Evolutionary conservation across 441 rosid species (phyloP).

Genomic region (Gossypium schwendimanii): DNA sequence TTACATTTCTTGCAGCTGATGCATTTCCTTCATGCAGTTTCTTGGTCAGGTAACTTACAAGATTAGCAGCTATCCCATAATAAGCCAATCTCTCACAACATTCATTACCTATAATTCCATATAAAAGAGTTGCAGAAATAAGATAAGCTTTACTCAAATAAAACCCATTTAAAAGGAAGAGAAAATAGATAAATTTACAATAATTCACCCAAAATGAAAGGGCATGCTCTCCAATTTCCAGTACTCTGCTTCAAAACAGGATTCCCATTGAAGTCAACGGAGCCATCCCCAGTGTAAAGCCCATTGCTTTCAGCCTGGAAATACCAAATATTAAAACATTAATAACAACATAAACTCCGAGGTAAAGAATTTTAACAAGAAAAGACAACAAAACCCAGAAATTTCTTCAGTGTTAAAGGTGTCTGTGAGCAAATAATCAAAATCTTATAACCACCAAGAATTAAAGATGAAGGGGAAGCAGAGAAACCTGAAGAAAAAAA

Average conservation of each 20-base stretch:
- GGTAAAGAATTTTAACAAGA: background rate
- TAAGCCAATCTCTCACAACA: conserved; percentile 89
- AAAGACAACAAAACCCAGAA: background rate
- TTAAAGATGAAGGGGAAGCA: background rate
- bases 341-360: background rate
- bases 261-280: conserved; percentile 42
- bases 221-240: conserved; percentile 68
- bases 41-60: conserved; percentile 70
- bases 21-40: conserved; percentile 77
- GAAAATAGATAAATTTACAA: background rate
- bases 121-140: background rate
- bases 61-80: conserved; percentile 76
- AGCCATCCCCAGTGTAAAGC: conserved; percentile 60
- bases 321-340: background rate
- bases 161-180: background rate
- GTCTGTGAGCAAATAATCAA: background rate
- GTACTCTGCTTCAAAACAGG: conserved; percentile 53
- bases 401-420: background rate
- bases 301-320: conserved; percentile 22
- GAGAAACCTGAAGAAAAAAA: background rate
- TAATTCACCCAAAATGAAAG: conserved; percentile 48
- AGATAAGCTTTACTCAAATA: background rate
- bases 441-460: background rate
- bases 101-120: conserved; percentile 47
- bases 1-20: conserved; percentile 72